Evolutionary conservation across 495 filamentous ascomycete species (phyloP).

Genomic region (Xylaria acuta): DNA sequence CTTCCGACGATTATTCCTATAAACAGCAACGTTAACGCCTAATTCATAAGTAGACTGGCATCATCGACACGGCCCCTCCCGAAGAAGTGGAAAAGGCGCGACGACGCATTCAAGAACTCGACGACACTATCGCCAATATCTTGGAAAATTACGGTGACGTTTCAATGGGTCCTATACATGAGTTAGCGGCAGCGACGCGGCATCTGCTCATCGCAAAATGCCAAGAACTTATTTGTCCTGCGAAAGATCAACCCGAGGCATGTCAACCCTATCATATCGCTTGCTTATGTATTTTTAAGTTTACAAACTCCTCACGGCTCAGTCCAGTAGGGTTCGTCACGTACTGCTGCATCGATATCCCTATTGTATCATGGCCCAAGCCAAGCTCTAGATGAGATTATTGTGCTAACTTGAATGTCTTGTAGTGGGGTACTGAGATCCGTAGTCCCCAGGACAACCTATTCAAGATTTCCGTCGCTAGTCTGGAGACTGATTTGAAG

Average conservation of each 20-base stretch:
- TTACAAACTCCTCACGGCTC: not conserved
- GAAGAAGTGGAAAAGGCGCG: slow-evolving; percentile 58
- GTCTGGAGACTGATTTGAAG: slow-evolving; percentile 50
- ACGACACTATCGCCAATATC: slow-evolving; percentile 50
- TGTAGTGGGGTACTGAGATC: slow-evolving; percentile 44
- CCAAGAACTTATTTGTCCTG: slow-evolving; percentile 50
- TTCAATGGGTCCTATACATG: slow-evolving; percentile 65
- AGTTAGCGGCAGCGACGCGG: slow-evolving; percentile 57
- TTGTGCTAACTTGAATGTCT: slow-evolving; percentile 4
- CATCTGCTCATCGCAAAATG: slow-evolving; percentile 52
- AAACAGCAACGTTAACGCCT: slow-evolving; percentile 1
- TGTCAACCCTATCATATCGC: slow-evolving; percentile 17
- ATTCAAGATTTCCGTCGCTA: slow-evolving; percentile 52
- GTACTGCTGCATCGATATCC: not conserved
- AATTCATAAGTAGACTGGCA: not conserved
- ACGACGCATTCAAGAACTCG: slow-evolving; percentile 52
- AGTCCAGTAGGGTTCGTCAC: not conserved
- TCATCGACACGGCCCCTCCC: slow-evolving; percentile 20
- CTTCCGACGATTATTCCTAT: not conserved
- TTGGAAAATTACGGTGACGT: slow-evolving; percentile 64
- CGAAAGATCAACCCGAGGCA: slow-evolving; percentile 49
- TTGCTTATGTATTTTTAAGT: not conserved
- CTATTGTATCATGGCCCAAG: not conserved
- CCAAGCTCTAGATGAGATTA: not conserved
- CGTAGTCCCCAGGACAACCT: slow-evolving; percentile 50